Percentiles rank a stretch among this genome's conserved stretches.
These are phyloP conservation scores for Helotiales sp. DNA, from an alignment of 2,329 filamentous ascomycete genomes.

Conservation along the genomic window DNA sequence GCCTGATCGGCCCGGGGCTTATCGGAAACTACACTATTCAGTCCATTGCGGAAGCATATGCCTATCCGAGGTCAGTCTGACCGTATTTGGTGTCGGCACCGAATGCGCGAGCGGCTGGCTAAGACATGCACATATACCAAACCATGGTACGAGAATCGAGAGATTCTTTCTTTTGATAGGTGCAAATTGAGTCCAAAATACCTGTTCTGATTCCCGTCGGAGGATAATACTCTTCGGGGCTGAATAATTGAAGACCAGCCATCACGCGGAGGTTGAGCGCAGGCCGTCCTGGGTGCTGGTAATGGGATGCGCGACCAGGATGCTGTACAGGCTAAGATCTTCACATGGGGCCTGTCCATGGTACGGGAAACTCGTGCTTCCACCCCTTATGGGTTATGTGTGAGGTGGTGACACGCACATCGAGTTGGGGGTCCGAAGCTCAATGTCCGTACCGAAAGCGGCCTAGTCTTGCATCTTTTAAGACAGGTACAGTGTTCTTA, in stretches of 20 bases:
- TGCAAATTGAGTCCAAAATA: background rate
- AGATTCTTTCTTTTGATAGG: background rate
- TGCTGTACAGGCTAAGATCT: background rate
- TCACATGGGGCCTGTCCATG: background rate
- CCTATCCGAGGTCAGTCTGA: no score
- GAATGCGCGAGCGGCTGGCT: background rate
- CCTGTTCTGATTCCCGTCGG: no score
- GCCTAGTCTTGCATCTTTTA: background rate
- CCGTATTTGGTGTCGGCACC: no score
- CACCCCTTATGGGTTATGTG: background rate
- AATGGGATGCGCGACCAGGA: background rate
- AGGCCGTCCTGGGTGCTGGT: background rate
- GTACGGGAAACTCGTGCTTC: background rate
- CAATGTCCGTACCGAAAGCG: slow-evolving; percentile 3
- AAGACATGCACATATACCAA: background rate
- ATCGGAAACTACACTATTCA: no score
- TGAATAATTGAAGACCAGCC: background rate
- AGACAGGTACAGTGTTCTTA: background rate
- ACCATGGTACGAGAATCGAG: background rate
- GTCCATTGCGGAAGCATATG: no score
- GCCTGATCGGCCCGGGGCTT: no score
- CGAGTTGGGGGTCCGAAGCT: slow-evolving; percentile 5
- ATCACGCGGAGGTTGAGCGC: background rate
- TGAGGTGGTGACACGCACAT: background rate
- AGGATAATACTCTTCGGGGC: background rate